Percentiles rank a stretch among this genome's conserved stretches.
Conservation (phyloP, 2,329 filamentous ascomycete species). For the Aspergillaceae sp. region DNA sequence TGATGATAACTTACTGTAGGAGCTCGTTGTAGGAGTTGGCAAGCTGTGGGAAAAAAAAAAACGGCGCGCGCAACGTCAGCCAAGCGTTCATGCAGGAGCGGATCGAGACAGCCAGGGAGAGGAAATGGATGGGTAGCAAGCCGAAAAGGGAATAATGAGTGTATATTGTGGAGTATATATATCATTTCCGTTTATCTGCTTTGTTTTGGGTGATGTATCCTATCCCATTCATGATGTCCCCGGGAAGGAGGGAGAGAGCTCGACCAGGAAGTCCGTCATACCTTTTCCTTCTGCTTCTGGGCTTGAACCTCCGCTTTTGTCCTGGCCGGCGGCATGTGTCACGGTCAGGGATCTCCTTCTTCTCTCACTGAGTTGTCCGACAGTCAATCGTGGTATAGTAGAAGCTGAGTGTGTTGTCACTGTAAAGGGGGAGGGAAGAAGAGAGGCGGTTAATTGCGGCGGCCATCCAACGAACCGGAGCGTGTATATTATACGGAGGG, state of each 20-base stretch:
- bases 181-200: too few relatives aligned
- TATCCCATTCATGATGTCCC: not conserved
- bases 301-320: slow-evolving; percentile 46
- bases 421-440: not conserved
- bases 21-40: slow-evolving; percentile 94
- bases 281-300: slow-evolving; percentile 53
- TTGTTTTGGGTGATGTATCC: not conserved
- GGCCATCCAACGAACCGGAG: slow-evolving; percentile 14
- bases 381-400: too few relatives aligned
- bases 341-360: slow-evolving; percentile 13
- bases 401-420: too few relatives aligned
- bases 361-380: slow-evolving; percentile 8
- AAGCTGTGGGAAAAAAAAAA: slow-evolving; percentile 52
- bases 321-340: slow-evolving; percentile 37
- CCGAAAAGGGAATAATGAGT: not conserved
- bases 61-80: slow-evolving; percentile 10
- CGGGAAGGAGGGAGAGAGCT: not conserved
- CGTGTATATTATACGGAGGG: too few relatives aligned
- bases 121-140: too few relatives aligned
- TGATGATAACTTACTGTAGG: slow-evolving; percentile 61
- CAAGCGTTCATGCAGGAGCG: slow-evolving; percentile 3
- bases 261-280: slow-evolving; percentile 12
- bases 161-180: too few relatives aligned
- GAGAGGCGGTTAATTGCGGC: slow-evolving; percentile 5
- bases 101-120: not conserved